Percentiles rank a stretch among this genome's conserved stretches.
Conservation (phyloP, 2,329 filamentous ascomycete genomes). For the Colletotrichum abscissum region DNA sequence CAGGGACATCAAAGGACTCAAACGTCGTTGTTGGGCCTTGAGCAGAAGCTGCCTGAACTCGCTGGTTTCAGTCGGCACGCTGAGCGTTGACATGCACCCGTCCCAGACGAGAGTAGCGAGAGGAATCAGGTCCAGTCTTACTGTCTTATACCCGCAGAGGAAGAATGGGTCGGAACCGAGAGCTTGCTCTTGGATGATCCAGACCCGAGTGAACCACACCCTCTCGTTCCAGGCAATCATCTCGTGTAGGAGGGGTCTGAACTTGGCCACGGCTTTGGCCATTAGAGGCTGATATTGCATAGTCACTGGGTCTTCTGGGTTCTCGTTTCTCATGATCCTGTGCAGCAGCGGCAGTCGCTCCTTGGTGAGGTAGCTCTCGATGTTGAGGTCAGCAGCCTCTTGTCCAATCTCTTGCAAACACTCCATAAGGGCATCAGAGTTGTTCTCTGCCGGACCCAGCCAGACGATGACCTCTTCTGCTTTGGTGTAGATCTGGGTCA, state of each 20-base stretch:
- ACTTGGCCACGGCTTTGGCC: neutral
- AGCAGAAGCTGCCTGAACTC: neutral
- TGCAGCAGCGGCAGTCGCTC: conserved; percentile 14
- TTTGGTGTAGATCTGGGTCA: conserved; percentile 50
- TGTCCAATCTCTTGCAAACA: conserved; percentile 39
- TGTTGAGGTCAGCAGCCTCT: conserved; percentile 41
- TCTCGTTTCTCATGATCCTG: conserved; percentile 6
- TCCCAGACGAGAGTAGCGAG: conserved; percentile 36
- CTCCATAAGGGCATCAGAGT: conserved; percentile 34
- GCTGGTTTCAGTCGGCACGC: neutral
- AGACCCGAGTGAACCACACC: conserved; percentile 43
- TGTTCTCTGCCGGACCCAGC: conserved; percentile 42
- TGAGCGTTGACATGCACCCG: conserved; percentile 14
- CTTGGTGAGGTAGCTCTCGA: conserved; percentile 15
- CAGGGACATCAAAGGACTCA: neutral
- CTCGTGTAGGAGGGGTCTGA: neutral
- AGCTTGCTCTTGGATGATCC: conserved; percentile 44
- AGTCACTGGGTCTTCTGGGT: conserved; percentile 37
- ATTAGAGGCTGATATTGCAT: conserved; percentile 26
- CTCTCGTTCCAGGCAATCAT: conserved; percentile 26
- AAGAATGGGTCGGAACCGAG: conserved; percentile 40
- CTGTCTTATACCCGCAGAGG: conserved; percentile 40
- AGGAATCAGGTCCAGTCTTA: conserved; percentile 43
- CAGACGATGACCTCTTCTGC: conserved; percentile 48
- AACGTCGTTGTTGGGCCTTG: neutral